These are phyloP conservation scores for Stromatinia cepivora DNA, from an alignment of 2,329 filamentous ascomycete species.

Conservation along the genomic window DNA sequence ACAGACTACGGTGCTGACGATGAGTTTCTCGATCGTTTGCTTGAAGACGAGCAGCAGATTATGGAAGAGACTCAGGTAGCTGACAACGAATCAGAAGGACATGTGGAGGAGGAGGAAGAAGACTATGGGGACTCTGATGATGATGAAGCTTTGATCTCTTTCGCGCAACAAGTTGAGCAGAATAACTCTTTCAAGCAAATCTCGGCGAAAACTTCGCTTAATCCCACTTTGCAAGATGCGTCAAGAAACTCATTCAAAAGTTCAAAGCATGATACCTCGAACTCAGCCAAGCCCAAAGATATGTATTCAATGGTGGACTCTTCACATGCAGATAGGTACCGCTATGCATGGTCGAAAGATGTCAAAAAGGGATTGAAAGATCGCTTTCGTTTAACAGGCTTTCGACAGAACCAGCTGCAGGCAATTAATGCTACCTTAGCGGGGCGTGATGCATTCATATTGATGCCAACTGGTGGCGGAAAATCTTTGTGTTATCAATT, in stretches of 20 bases:
- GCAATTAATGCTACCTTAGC: slow-evolving; percentile 90
- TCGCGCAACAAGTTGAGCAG: slow-evolving; percentile 47
- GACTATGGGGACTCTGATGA: slow-evolving; percentile 40
- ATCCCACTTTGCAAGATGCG: slow-evolving; percentile 25
- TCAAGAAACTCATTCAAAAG: slow-evolving; percentile 29
- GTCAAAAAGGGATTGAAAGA: slow-evolving; percentile 79
- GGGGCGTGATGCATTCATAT: slow-evolving; percentile 87
- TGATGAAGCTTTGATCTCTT: slow-evolving; percentile 41
- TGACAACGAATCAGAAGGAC: slow-evolving; percentile 20
- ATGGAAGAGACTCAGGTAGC: slow-evolving; percentile 15
- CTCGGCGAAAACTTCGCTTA: slow-evolving; percentile 33
- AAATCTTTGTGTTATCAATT: slow-evolving; percentile 97
- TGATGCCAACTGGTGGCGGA: slow-evolving; percentile 97
- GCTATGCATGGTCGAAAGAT: slow-evolving; percentile 80
- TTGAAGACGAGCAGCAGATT: slow-evolving; percentile 35
- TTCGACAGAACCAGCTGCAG: slow-evolving; percentile 88
- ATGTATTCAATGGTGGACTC: slow-evolving; percentile 40
- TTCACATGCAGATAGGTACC: slow-evolving; percentile 55
- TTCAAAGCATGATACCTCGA: slow-evolving; percentile 24
- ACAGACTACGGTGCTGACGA: slow-evolving; percentile 34
- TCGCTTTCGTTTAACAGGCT: slow-evolving; percentile 80
- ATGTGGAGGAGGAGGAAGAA: slow-evolving; percentile 31
- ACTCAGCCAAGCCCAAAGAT: slow-evolving; percentile 26
- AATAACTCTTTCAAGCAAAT: slow-evolving; percentile 34
- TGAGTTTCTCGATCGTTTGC: slow-evolving; percentile 32